Conservation (phyloP, 345 rosid species). For the Rhodamnia rubescens region DNA sequence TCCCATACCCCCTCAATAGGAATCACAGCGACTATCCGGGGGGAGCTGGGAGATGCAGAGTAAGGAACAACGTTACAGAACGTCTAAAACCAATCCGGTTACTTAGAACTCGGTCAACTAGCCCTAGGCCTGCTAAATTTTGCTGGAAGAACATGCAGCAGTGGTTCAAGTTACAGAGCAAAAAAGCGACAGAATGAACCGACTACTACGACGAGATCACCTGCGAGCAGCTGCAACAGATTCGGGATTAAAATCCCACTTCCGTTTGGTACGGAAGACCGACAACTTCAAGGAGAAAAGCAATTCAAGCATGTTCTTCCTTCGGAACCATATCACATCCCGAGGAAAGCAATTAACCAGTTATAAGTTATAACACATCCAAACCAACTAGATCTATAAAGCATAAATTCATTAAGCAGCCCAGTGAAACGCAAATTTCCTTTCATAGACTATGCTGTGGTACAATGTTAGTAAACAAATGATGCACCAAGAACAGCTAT, state of each 20-base stretch:
- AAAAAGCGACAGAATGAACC: background rate
- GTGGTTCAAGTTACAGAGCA: background rate
- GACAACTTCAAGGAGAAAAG: background rate
- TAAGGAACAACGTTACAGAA: background rate
- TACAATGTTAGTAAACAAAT: background rate
- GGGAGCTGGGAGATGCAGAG: background rate
- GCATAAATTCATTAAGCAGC: background rate
- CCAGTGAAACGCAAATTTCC: background rate
- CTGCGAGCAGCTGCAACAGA: background rate
- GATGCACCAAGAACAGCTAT: background rate
- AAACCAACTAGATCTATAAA: background rate
- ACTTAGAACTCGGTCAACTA: background rate
- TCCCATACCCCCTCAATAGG: background rate
- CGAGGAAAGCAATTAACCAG: background rate
- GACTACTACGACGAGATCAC: background rate
- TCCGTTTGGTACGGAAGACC: background rate
- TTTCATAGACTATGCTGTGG: background rate
- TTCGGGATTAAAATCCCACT: background rate
- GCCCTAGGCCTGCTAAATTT: background rate
- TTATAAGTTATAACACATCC: background rate
- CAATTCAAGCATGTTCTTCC: background rate
- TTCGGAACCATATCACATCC: too few relatives aligned
- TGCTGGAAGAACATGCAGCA: background rate
- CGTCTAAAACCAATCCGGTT: background rate
- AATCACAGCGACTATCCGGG: background rate